These are phyloP conservation scores for Globisporangium irregulare DNA, from an alignment of 352 stramenopile genomes.

Conservation along the genomic window DNA sequence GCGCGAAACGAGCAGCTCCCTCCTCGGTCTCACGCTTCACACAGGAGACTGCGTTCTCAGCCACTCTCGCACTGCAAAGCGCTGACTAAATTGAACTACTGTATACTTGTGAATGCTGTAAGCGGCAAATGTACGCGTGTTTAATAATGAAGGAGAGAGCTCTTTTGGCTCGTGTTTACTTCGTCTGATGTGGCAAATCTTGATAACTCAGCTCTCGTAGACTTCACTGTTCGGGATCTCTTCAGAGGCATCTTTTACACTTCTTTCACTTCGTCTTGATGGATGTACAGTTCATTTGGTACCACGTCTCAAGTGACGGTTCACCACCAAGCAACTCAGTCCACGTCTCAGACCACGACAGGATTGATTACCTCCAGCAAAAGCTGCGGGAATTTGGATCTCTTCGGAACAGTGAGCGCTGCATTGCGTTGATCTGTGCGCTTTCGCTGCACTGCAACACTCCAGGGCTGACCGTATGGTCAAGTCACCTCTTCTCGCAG, in stretches of 20 bases:
- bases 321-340: neutral
- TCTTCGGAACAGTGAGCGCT: no score
- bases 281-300: neutral
- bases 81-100: neutral
- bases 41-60: neutral
- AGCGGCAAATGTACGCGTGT: neutral
- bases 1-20: neutral
- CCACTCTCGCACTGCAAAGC: neutral
- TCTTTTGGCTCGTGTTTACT: neutral
- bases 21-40: neutral
- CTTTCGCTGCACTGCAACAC: no score
- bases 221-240: neutral
- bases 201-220: neutral
- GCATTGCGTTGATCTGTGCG: neutral
- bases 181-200: no score
- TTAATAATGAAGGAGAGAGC: neutral
- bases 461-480: no score
- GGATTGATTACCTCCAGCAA: neutral
- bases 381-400: no score
- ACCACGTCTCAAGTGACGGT: neutral
- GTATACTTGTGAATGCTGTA: neutral
- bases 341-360: neutral
- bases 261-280: neutral
- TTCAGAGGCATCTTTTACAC: neutral
- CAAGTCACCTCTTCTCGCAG: no score